Percentiles rank a stretch among this genome's conserved stretches.
These are phyloP conservation scores for Coleophoma crateriformis DNA, from an alignment of 2,329 filamentous ascomycete genomes.

Conservation along the genomic window DNA sequence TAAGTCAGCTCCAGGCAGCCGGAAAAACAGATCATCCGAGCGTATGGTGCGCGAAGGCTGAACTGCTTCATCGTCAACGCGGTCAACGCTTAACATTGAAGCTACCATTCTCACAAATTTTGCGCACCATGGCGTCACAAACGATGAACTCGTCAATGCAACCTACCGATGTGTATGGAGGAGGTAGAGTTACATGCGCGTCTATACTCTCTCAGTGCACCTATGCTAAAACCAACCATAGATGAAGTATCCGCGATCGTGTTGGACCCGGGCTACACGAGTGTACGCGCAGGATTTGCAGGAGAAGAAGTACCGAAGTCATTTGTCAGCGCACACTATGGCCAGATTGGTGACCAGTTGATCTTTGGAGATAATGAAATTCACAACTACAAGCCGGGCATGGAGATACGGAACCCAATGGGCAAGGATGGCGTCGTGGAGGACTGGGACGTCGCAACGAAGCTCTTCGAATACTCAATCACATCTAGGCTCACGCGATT, in stretches of 20 bases:
- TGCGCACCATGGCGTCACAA: constrained; percentile 45
- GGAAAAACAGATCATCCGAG: too few relatives aligned
- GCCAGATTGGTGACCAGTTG: constrained; percentile 46
- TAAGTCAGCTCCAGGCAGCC: too few relatives aligned
- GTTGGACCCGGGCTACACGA: constrained; percentile 89
- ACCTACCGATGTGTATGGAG: constrained; percentile 59
- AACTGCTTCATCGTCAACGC: neutral
- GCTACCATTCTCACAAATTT: too few relatives aligned
- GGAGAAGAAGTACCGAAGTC: constrained; percentile 97
- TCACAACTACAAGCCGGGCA: constrained; percentile 65
- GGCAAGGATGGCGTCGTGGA: constrained; percentile 83
- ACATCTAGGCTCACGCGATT: constrained; percentile 80
- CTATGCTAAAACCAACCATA: constrained; percentile 30
- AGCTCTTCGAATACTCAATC: constrained; percentile 90
- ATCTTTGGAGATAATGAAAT: constrained; percentile 90
- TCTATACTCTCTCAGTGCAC: constrained; percentile 2
- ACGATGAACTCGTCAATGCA: constrained; percentile 48
- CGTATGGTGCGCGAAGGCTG: too few relatives aligned
- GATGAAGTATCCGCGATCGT: constrained; percentile 97
- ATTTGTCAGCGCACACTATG: constrained; percentile 87
- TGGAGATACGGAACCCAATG: constrained; percentile 92
- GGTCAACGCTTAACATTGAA: neutral
- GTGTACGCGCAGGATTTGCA: constrained; percentile 89
- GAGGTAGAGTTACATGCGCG: constrained; percentile 38
- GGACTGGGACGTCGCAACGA: constrained; percentile 89